phyloP scores from a whole-genome alignment of 2,329 filamentous ascomycete genomes.

The Aspergillus niger region DNA sequence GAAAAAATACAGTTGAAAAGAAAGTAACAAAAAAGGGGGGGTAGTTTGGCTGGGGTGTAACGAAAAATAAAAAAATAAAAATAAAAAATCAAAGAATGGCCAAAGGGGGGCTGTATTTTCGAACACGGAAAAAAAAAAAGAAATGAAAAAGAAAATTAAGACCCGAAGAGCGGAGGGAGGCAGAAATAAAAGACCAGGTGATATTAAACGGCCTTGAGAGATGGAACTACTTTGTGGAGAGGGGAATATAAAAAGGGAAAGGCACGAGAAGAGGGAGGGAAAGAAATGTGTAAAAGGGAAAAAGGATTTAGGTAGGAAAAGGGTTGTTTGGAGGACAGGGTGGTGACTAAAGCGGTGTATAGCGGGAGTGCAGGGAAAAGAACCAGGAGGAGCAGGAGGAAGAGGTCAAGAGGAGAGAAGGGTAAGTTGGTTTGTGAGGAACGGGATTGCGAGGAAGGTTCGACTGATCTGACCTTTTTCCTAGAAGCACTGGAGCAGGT shows the following conservation, averaged over 20 bases:
- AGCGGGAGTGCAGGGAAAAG: conserved; percentile 9
- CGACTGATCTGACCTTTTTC: conserved; percentile 28
- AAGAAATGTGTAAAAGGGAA: conserved; percentile 8
- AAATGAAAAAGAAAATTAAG: conserved; percentile 11
- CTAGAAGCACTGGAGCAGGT: conserved; percentile 21
- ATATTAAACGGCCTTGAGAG: conserved; percentile 3
- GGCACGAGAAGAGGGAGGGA: conserved; percentile 10
- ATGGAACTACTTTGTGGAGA: conserved; percentile 9
- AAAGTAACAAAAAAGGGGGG: conserved; percentile 10
- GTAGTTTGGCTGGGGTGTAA: conserved; percentile 6
- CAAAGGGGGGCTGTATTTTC: too few relatives aligned
- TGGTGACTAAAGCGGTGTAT: conserved; percentile 28
- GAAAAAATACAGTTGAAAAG: neutral
- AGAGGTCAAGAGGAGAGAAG: neutral
- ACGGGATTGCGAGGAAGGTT: conserved; percentile 15
- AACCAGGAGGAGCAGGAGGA: neutral
- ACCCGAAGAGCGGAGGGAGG: neutral
- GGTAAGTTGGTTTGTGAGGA: neutral
- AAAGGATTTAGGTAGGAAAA: conserved; percentile 15
- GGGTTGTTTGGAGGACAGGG: conserved; percentile 12
- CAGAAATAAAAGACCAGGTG: neutral
- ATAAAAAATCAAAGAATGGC: conserved; percentile 5
- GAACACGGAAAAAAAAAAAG: conserved; percentile 7
- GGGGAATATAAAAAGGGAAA: conserved; percentile 7
- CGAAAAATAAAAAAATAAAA: conserved; percentile 5